phyloP scores from a whole-genome alignment of 2,329 filamentous ascomycete species.

The Talaromyces albobiverticillius region DNA sequence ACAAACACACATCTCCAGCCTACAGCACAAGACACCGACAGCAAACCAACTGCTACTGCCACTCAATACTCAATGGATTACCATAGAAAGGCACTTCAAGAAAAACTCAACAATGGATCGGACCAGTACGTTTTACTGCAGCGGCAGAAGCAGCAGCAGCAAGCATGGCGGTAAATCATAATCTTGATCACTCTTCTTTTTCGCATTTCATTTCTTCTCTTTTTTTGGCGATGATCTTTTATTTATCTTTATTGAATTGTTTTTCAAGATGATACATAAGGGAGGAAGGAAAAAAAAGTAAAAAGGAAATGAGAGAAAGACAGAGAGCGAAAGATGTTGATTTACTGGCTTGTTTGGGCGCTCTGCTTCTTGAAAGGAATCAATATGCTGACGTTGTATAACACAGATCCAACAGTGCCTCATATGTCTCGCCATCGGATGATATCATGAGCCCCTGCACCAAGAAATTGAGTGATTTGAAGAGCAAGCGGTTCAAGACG shows the following conservation, averaged over 20 bases:
- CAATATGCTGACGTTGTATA: not conserved
- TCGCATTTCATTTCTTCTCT: not conserved
- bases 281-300: not conserved
- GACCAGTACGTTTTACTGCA: constrained; percentile 33
- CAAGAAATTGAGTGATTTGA: constrained; percentile 49
- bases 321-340: not conserved
- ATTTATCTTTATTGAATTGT: not conserved
- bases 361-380: not conserved
- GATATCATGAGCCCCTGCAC: constrained; percentile 50
- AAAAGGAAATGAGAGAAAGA: not conserved
- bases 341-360: not conserved
- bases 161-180: constrained; percentile 6
- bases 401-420: constrained; percentile 26
- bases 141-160: not conserved
- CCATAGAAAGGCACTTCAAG: constrained; percentile 42
- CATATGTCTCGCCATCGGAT: constrained; percentile 49
- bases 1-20: constrained; percentile 40
- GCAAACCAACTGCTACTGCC: constrained; percentile 27
- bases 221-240: not conserved
- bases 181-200: not conserved
- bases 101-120: constrained; percentile 31
- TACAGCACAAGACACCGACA: constrained; percentile 22
- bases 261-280: not conserved
- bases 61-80: constrained; percentile 41
- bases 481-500: constrained; percentile 50